These are phyloP conservation scores for Fraxinus excelsior DNA, from an alignment of 257 asterid species.

Conservation along the genomic window DNA sequence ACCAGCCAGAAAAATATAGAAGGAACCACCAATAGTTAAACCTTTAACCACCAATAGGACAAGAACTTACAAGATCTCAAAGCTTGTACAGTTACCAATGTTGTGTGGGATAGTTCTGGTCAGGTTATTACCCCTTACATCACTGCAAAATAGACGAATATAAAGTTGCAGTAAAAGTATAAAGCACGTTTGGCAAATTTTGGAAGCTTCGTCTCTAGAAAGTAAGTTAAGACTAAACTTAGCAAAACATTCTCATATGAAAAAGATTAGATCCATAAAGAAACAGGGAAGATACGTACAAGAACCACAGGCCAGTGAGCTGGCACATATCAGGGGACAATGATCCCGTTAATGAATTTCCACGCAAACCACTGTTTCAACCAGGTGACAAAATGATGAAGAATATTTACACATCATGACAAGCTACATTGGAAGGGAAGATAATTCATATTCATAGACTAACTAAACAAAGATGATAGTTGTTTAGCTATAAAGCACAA, in stretches of 20 bases:
- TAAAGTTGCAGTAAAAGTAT: slow-evolving; percentile 2
- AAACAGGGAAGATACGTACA: slow-evolving; percentile 52
- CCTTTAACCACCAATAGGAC: too few relatives aligned
- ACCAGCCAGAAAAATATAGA: too few relatives aligned
- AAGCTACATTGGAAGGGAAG: background rate
- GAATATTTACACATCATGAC: background rate
- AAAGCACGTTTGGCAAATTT: background rate
- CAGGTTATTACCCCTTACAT: slow-evolving; percentile 84
- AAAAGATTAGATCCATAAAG: background rate
- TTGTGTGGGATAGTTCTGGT: slow-evolving; percentile 85
- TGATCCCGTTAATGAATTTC: slow-evolving; percentile 76
- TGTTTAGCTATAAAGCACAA: background rate
- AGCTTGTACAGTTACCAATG: slow-evolving; percentile 95
- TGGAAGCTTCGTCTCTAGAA: background rate
- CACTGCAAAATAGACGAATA: slow-evolving; percentile 47
- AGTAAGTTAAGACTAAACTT: background rate
- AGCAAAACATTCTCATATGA: background rate
- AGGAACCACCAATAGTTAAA: too few relatives aligned
- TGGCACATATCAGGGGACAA: slow-evolving; percentile 94
- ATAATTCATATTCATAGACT: background rate
- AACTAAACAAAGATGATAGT: background rate
- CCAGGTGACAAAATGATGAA: background rate
- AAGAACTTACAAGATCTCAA: slow-evolving; percentile 82
- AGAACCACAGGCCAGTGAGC: slow-evolving; percentile 95
- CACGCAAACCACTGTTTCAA: slow-evolving; percentile 74